Conservation (phyloP, 1,284 basidiomycete species). For the Papiliotrema flavescens region DNA sequence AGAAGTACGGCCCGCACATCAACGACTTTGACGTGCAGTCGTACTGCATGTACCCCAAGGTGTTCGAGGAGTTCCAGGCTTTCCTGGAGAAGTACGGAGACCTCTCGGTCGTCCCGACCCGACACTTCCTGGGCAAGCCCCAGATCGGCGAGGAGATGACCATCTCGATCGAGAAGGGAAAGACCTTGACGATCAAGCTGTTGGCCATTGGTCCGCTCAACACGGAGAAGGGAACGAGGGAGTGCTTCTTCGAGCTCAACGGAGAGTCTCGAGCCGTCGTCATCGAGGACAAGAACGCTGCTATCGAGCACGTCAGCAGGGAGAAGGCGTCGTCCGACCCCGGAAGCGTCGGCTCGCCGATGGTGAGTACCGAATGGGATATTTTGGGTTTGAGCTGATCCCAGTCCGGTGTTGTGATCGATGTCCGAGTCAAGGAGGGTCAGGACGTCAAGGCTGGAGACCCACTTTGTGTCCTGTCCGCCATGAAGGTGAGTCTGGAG, state of each 20-base stretch:
- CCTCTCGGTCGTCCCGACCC: constrained; percentile 88
- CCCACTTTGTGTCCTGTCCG: constrained; percentile 65
- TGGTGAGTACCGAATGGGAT: constrained; percentile 51
- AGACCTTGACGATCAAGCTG: constrained; percentile 92
- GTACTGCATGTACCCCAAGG: constrained; percentile 70
- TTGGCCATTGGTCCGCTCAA: constrained; percentile 94
- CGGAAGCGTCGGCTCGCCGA: constrained; percentile 90
- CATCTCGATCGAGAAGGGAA: constrained; percentile 94
- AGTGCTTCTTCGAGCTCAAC: constrained; percentile 97
- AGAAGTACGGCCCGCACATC: constrained; percentile 93
- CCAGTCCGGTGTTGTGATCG: constrained; percentile 90
- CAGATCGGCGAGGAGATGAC: constrained; percentile 92
- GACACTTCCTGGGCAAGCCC: constrained; percentile 94
- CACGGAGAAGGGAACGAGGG: constrained; percentile 83
- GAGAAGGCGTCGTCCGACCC: constrained; percentile 92
- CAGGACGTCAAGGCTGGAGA: constrained; percentile 98
- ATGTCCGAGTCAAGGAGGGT: constrained; percentile 95
- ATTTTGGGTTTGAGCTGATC: not conserved
- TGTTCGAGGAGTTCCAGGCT: constrained; percentile 94
- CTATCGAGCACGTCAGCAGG: constrained; percentile 87
- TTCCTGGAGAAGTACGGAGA: constrained; percentile 96
- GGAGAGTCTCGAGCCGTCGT: constrained; percentile 92
- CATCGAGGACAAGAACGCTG: constrained; percentile 93
- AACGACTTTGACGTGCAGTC: constrained; percentile 89
- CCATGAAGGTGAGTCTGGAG: constrained; percentile 71